Base-by-base conservation (phyloP, 257 asterid genomes). In the Jacaranda mimosifolia region DNA sequence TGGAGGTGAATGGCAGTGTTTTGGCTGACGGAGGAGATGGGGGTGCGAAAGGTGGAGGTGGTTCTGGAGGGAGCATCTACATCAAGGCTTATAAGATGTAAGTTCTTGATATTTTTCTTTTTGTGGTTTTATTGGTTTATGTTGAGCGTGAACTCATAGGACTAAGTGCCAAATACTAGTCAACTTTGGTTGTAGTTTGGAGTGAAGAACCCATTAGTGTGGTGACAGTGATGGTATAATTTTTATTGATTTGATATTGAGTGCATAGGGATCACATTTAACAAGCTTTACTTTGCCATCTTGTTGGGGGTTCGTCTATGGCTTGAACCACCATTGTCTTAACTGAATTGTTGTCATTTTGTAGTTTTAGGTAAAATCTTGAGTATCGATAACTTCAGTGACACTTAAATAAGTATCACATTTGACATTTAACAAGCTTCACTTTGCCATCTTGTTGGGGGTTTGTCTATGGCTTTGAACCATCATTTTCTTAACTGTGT, bases 11-110 rank as follows among this genome's bases (percentile, higher is more conserved):
- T 81, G 98, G 97, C 72, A 87, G 82, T 82, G 79, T 96, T 76
- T 83, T 93, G 88, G 97, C 93, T 62, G 94, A 92, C 81, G 99
- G 99, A 73, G 99, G 93, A 58, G 93, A 96, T 74, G 98, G 97
- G 26, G 94, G 95, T 67, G 76, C 83, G 21, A 90, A 80, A 82
- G 99, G 98, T 5, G 99, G 99, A 68, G 99, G 99, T 11, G 99
- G 99, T 26, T 96, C 99, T 53, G 99, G 98, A 62, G 99, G 99
- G 72, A 96, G 99, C 93, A 85, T 96, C 81, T 88, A 69, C 84
- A 83, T 96, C 86, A 86, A 84, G 83, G 91, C 97, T 60, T 79
- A 79, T 79, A 96, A 87, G 88, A 96, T 96, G 99, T 94, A 86
- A 85, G 3, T 70, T 79, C 65, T 72, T 82, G 81, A 77, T 72